Base-by-base conservation (phyloP, 495 filamentous ascomycete species). In the Tuber brumale region DNA sequence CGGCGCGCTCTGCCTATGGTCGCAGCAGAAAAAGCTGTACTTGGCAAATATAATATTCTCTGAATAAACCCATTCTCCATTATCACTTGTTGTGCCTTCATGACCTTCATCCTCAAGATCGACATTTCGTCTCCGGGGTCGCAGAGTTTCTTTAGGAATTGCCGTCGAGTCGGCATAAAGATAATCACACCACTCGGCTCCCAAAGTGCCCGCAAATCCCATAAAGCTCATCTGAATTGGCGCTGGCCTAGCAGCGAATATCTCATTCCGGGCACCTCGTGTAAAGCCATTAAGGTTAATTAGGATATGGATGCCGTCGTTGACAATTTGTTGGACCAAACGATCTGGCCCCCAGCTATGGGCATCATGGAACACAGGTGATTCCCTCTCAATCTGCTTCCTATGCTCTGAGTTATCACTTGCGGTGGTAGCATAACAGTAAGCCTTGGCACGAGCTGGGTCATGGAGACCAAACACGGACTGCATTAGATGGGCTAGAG, bases 221-320 rank as follows among this genome's bases (percentile, higher is more conserved):
- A 99, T 99, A 83, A 99, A 99, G 0, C 95, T 97, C 95, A 99
- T 99, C 79, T 98, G 95, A 71, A 99, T 94, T 0, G 95, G 95
- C 5, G 94, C 94, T 16, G 95, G 94, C 41, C 95, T 90, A 19
- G 96, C 95, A 46, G 95, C 95, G 84, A 99, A 99, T 27, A 98
- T 90, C 83, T 99, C 96, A 78, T 99, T 99, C 57, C 94, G 90
- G n/a, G 95, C 95, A 31, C 95, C 95, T 45, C 95, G 89, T 8
- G 95, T 99, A 84, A 98, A 99, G 42, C 95, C 95, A 82, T 99
- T 99, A 31, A 99, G 87, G 76, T 99, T 99, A 75, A 99, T 91
- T 41, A 99, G 87, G 57, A 99, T 97, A 83, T 99, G 95, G 72
- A 99, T 96, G 5, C 91, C 92, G 81, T 99, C 96, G n/a, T 89